Evolutionary conservation across 2,329 filamentous ascomycete species (phyloP), one percentile per base, ranked within the genome.

Genomic region (Dendrostoma leiphaemia): DNA sequence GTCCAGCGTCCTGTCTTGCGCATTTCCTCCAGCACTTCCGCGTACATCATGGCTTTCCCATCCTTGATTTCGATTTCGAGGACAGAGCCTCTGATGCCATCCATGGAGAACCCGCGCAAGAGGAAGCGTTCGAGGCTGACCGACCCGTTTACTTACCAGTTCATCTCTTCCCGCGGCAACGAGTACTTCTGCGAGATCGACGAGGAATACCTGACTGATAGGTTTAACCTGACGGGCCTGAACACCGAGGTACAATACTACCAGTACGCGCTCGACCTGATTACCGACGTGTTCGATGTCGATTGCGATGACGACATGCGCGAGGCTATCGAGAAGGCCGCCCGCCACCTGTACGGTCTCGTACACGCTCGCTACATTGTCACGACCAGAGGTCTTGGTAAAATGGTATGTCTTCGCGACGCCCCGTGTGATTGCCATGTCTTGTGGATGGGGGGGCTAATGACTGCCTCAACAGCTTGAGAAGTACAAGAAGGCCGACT

Each of bases 101-200:
- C 5, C 8, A 41, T 35, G 32, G 31, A n/a, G 19, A 12, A 24
- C n/a, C 35, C 7, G 9, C 23, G 34, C 26, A 54, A 55, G 38
- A 58, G 32, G 44, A 29, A 48, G 38, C 34, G 34, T 15, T 34
- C 47, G 44, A 21, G 35, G 35, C 52, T 58, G 28, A 58, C 56
- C 23, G 21, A 40, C n/a, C 38, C 28, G n/a, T 48, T 48, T 31
- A 10, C 29, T 23, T 23, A 41, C 43, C 52, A 99, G 94, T 99
- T 99, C 72, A 97, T 97, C 65, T 97, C 93, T 4, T 96, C 92
- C 6, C 85, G 94, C 53, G 94, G 94, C 61, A 97, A 99, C 74
- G 94, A 99, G 71, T 99, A 99, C 75, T 99, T 97, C 67, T 99
- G 94, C 82, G 94, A 99, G 70, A 97, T 99, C 66, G 94, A 99